Evolutionary conservation across 768 basidiomycete species (phyloP), one percentile per base, ranked within the genome.

Genomic region (Amanita molliuscula): DNA sequence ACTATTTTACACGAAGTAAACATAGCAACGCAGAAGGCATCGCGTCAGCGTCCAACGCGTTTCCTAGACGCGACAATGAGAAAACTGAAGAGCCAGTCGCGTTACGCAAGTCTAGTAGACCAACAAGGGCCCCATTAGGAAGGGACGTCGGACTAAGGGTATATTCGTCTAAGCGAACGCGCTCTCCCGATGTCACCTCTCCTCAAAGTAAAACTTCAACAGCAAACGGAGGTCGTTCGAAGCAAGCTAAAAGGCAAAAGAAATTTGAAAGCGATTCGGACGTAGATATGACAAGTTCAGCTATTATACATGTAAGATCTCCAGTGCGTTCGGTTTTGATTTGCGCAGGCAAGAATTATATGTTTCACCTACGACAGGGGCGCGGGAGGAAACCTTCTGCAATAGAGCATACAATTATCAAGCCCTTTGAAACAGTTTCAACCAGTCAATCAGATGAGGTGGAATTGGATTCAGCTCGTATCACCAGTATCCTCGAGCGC

Each of bases 391-490:
- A 26, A 26, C 13, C 35, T 15, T 47, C 35, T 37, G 21, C 21
- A 23, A 7, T 33, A 3, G 45, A 34, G 20, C 21, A 20, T n/a
- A 20, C 6, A 28, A 3, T 8, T 7, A 9, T 18, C 4, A 29
- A 33, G 13, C 61, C 21, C 20, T 26, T 29, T 9, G 65, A 70
- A 26, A 58, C 77, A 16, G 67, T 84, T 6, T 79, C 77, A 18
- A 83, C 79, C 42, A 84, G 82, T 55, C 78, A 82, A 60, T 82
- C 81, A 43, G 79, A 82, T 54, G 84, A 84, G 59, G 66, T 72
- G 41, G 82, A 84, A 54, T 64, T 82, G 43, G 61, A 60, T 38
- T 47, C 68, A 6, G 66, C 66, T 6, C 33, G 28, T n/a, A 56
- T 55, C 35, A 33, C 60, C 16, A 16, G 15, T 9, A 16, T 15